phyloP scores from a whole-genome alignment of 2,329 filamentous ascomycete species.

The Nectriaceae sp. region DNA sequence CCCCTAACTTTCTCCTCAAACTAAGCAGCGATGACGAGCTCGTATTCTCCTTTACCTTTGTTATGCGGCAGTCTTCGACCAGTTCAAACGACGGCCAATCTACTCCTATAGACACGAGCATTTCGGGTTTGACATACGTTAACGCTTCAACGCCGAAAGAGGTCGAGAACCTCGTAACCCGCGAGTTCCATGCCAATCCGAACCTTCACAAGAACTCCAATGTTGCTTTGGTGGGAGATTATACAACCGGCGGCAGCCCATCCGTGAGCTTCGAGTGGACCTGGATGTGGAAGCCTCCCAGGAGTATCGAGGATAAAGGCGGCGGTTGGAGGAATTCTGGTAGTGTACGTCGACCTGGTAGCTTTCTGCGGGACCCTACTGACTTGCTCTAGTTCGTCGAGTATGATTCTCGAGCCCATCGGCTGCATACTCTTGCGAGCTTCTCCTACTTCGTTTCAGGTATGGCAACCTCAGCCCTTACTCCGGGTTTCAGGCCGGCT shows the following conservation, averaged over 20 bases:
- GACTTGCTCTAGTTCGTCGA: constrained; percentile 74
- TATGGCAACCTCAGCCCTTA: constrained; percentile 34
- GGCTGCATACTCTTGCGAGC: constrained; percentile 81
- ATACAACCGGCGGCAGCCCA: constrained; percentile 76
- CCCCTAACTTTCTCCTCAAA: constrained; percentile 81
- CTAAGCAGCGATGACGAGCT: constrained; percentile 90
- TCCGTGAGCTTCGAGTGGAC: constrained; percentile 92
- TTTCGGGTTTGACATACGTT: constrained; percentile 89
- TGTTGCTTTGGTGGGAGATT: constrained; percentile 93
- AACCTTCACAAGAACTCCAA: constrained; percentile 98
- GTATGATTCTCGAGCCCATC: constrained; percentile 91
- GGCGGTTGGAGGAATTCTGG: constrained; percentile 96
- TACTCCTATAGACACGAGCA: constrained; percentile 64
- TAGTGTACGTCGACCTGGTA: constrained; percentile 60
- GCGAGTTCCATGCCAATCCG: constrained; percentile 95
- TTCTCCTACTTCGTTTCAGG: constrained; percentile 96
- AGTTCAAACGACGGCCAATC: constrained; percentile 40
- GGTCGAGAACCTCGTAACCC: constrained; percentile 88
- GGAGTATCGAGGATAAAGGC: constrained; percentile 74
- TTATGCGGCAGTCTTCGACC: constrained; percentile 60
- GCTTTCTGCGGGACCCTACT: constrained; percentile 17
- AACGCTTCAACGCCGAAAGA: constrained; percentile 85
- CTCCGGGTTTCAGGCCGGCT: constrained; percentile 10
- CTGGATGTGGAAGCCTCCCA: constrained; percentile 96
- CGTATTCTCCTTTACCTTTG: constrained; percentile 88